These are phyloP conservation scores for Schrenkiella parvula DNA, from an alignment of 345 rosid genomes.

Conservation along the genomic window DNA sequence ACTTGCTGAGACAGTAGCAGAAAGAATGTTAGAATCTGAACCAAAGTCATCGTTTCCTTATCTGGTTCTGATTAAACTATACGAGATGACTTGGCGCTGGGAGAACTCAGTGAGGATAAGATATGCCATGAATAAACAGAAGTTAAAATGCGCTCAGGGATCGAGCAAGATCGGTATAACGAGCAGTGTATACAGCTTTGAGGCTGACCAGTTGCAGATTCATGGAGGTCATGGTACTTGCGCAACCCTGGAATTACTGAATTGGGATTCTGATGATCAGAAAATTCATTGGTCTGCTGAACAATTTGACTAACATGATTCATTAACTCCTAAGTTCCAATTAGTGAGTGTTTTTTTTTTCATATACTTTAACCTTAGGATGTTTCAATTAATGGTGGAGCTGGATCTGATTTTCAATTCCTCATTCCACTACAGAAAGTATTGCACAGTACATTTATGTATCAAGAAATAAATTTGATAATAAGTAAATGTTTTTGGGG, in stretches of 20 bases:
- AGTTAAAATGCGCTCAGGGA: slow-evolving; percentile 35
- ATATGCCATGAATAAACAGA: slow-evolving; percentile 39
- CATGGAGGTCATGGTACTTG: slow-evolving; percentile 48
- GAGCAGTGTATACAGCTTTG: slow-evolving; percentile 39
- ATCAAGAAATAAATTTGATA: neutral
- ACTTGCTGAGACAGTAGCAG: slow-evolving; percentile 43
- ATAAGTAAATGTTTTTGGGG: neutral
- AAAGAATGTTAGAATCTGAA: slow-evolving; percentile 42
- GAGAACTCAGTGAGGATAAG: slow-evolving; percentile 50
- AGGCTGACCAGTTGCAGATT: slow-evolving; percentile 45
- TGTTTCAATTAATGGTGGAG: neutral
- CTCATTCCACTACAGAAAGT: neutral
- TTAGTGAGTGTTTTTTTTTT: neutral
- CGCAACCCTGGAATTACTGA: slow-evolving; percentile 37
- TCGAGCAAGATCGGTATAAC: slow-evolving; percentile 55
- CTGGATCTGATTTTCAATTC: neutral
- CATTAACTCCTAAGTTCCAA: neutral
- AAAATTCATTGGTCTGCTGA: neutral
- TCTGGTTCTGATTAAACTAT: slow-evolving; percentile 43
- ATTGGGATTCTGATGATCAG: slow-evolving; percentile 46
- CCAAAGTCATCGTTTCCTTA: slow-evolving; percentile 47
- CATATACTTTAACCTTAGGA: neutral
- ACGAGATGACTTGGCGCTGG: slow-evolving; percentile 60
- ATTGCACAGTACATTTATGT: neutral
- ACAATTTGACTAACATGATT: neutral